Conservation (phyloP, 495 filamentous ascomycete genomes). For the Podospora conica region DNA sequence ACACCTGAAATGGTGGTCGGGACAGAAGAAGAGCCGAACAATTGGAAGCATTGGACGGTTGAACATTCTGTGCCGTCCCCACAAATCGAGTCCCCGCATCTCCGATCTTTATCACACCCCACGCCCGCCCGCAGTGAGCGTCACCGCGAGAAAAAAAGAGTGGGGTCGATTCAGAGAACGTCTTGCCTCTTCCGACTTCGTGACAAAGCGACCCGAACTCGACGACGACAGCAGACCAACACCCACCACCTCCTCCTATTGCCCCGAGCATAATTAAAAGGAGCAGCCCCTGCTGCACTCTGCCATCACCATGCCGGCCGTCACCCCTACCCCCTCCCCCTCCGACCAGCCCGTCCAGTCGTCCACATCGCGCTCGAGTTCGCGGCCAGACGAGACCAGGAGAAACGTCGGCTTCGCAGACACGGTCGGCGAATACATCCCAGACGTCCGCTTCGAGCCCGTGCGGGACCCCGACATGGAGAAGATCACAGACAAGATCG, state of each 20-base stretch:
- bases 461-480: slow-evolving; percentile 51
- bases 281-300: not conserved
- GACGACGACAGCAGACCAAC: not conserved
- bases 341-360: not conserved
- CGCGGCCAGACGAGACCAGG: slow-evolving; percentile 1
- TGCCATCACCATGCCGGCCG: slow-evolving; percentile 2
- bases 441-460: slow-evolving; percentile 19
- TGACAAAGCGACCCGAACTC: not conserved
- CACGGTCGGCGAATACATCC: slow-evolving; percentile 18
- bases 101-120: not conserved
- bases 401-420: not conserved
- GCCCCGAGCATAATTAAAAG: not conserved
- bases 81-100: not conserved
- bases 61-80: not conserved
- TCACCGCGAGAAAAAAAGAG: not conserved
- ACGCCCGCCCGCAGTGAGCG: not conserved
- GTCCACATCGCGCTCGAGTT: not conserved
- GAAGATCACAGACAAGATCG: slow-evolving; percentile 95
- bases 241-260: too few species aligned
- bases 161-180: not conserved
- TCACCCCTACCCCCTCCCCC: too few species aligned
- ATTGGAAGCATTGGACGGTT: not conserved
- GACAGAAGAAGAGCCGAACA: not conserved
- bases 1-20: not conserved
- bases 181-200: not conserved